Evolutionary conservation across 192 early-diverging fungal species (phyloP), one percentile per base, ranked within the genome.

Genomic region (Umbelopsis sp.): DNA sequence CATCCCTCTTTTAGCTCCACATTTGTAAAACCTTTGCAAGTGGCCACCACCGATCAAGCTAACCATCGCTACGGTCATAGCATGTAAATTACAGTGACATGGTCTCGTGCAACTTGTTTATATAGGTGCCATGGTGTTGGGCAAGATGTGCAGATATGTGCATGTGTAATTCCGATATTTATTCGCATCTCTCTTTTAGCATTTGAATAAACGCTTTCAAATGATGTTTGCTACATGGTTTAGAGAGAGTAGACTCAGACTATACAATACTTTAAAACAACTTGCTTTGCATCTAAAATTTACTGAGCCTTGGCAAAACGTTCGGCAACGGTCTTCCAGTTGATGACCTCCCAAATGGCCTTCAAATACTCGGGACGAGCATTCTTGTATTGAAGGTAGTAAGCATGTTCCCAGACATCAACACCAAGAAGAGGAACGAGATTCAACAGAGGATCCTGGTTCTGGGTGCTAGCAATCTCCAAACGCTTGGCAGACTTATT

Each of bases 351-450:
- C 95, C 95, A 98, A 67, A 97, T 90, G 41, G 92, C 91, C 86
- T 95, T 93, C 64, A 98, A 82, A 80, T 98, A 98, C 64, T 96
- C 94, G n/a, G 93, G 93, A 73, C 94, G 92, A 49, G 92, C 97
- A 81, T 98, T 97, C 85, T 95, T 95, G 89, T 97, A 97, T 81
- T 98, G 93, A 64, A 98, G 82, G 75, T 98, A 98, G 83, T 96
- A 98, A 20, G 97, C 95, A 65, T 98, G 96, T 80, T 95, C 96
- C 96, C 94, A 96, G 12, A 95, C 95, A 78, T 98, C 97, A 70
- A 97, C 80, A 27, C 94, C 97, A 55, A 98, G 84, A 30, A 98
- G 77, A 33, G 97, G 97, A 37, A 90, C 81, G 70, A 91, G 87
- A 18, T 84, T 47, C 23, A 80, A 49, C 22, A 90, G 79, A 45